Base-by-base conservation (phyloP, 306 rosid genomes). In the Prunus padus region DNA sequence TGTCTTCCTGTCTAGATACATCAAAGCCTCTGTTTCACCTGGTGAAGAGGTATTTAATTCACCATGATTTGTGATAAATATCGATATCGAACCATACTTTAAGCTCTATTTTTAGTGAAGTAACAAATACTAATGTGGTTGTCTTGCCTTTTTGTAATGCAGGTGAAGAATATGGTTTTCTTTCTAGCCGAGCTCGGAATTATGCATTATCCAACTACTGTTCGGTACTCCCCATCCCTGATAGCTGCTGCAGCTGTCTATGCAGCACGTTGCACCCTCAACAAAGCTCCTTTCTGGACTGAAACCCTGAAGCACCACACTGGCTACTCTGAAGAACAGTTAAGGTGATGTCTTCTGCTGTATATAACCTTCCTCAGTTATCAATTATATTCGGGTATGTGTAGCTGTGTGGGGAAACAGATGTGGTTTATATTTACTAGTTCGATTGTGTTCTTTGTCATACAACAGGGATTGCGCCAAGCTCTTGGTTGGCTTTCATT, bases 191-290 rank as follows among this genome's bases (percentile, higher is more conserved):
- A 92, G 68, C 96, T 90, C 19, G 82, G 89, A 23, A 13, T 87
- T 69, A 59, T 87, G 86, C 84, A 92, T 69, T 87, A 92, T 80
- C 69, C 78, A 44, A 72, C 75, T 6, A 75, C 82, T 1, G 75
- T 79, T 54, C 7, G 47, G 44, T 69, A 87, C 46, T 11, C 82
- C 40, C 92, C 96, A 70, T 92, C 98, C 9, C 50, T 80, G 80
- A 75, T 90, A 72, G 92, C 96, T 83, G 96, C 96, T 75, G 84
- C 94, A 10, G 94, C 96, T 60, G 98, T 88, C 6, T 90, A 88
- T 69, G 91, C 89, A 0, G 96, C 96, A 3, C 59, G 90, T 19
- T 77, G 82, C 26, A 87, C 94, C 11, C 96, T 92, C 76, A 62
- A 56, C 16, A 80, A 77, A 80, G 71, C 23, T 52, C 98, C 96